These are phyloP conservation scores for Kodamaea kakaduensis DNA, from an alignment of 805 yeast species.

Conservation along the genomic window DNA sequence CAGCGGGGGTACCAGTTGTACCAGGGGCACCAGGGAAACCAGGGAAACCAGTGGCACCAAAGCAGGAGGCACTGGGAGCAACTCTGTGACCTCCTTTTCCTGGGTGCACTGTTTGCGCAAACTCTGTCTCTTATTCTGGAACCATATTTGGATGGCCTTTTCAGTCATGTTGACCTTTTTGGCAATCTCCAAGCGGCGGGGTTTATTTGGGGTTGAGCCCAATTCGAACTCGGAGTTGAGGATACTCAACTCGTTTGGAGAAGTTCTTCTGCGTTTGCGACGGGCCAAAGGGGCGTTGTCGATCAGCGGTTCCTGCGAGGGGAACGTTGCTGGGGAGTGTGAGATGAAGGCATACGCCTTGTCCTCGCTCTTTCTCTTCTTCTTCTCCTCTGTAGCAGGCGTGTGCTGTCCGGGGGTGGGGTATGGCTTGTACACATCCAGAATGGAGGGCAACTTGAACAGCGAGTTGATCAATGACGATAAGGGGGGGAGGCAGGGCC, in stretches of 20 bases:
- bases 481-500: constrained; percentile 38
- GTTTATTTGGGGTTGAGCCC: constrained; percentile 79
- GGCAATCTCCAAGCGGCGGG: constrained; percentile 75
- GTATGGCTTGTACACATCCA: constrained; percentile 9
- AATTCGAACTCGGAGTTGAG: constrained; percentile 73
- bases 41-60: constrained; percentile 1
- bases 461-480: constrained; percentile 26
- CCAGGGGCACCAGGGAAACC: constrained; percentile 1
- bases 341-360: constrained; percentile 80
- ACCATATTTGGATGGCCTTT: constrained; percentile 97
- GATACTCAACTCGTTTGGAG: constrained; percentile 78
- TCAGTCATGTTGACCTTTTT: constrained; percentile 86
- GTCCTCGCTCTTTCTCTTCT: constrained; percentile 9
- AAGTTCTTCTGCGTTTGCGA: constrained; percentile 91
- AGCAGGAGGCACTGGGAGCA: constrained; percentile 28
- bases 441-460: constrained; percentile 26
- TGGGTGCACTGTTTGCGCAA: constrained; percentile 47
- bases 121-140: constrained; percentile 91
- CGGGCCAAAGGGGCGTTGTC: constrained; percentile 93
- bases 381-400: constrained; percentile 5
- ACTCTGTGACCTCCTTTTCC: constrained; percentile 40
- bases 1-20: not conserved
- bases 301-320: constrained; percentile 73
- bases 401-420: constrained; percentile 5
- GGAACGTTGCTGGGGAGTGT: constrained; percentile 87